Percentiles rank a stretch among this genome's conserved stretches.
Evolutionary conservation across 2,329 filamentous ascomycete genomes (phyloP).

Genomic region (Cordyceps tenuipes): DNA sequence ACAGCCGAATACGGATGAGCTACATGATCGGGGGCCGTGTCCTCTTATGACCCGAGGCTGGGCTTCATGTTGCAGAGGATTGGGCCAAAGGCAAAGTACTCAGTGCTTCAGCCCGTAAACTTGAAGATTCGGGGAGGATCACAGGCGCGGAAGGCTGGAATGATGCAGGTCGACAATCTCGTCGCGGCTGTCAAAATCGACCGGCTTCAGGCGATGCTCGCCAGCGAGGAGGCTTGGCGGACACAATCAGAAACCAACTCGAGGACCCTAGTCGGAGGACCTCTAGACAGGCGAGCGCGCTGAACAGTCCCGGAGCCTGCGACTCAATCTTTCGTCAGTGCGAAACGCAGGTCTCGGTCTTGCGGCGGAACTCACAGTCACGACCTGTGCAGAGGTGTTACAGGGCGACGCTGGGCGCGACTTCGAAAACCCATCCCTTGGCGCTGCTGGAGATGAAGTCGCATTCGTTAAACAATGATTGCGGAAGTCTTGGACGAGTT

Average conservation of each 20-base stretch:
- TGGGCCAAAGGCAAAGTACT: no score
- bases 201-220: no score
- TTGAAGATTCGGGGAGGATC: no score
- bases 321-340: conserved; percentile 4
- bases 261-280: neutral
- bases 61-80: no score
- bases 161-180: no score
- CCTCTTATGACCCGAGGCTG: no score
- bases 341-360: neutral
- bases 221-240: conserved; percentile 1
- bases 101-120: no score
- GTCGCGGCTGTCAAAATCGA: no score
- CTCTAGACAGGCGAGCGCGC: conserved; percentile 11
- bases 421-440: conserved; percentile 3
- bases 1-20: no score
- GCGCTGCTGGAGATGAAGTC: neutral
- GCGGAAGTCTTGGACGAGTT: neutral
- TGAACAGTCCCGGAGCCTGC: conserved; percentile 11
- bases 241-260: neutral
- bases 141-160: no score
- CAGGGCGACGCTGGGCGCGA: neutral
- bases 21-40: no score
- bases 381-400: neutral
- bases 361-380: neutral
- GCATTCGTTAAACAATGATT: neutral